Conservation (phyloP, 2,329 filamentous ascomycete species). For the Colletotrichum liriopes region DNA sequence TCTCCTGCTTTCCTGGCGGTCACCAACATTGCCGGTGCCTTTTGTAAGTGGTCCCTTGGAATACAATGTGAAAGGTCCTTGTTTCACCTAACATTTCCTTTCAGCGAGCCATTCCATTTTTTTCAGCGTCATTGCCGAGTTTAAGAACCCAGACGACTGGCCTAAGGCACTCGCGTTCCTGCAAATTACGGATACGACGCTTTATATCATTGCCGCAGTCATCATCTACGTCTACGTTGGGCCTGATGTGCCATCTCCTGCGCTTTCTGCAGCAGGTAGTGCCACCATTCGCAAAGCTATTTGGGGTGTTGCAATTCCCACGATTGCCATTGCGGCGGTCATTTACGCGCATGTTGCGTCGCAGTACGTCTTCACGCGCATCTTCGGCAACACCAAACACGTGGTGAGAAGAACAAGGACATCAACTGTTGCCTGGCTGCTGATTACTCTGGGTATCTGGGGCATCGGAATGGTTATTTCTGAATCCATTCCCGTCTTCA, state of each 20-base stretch:
- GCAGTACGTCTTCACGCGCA: conserved; percentile 76
- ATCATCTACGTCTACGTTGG: conserved; percentile 80
- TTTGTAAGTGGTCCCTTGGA: conserved; percentile 55
- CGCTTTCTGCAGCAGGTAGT: conserved; percentile 72
- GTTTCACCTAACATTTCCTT: background rate
- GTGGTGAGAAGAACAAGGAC: conserved; percentile 64
- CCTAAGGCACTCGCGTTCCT: conserved; percentile 64
- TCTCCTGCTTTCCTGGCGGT: conserved; percentile 69
- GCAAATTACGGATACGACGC: conserved; percentile 71
- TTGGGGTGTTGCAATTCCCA: conserved; percentile 78
- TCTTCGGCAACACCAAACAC: conserved; percentile 73
- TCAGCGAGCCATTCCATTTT: conserved; percentile 74
- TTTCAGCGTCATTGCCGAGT: conserved; percentile 76
- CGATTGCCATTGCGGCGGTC: conserved; percentile 79
- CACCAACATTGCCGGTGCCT: conserved; percentile 78
- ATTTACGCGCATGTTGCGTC: conserved; percentile 78
- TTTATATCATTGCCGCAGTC: conserved; percentile 76
- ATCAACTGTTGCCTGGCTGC: conserved; percentile 71
- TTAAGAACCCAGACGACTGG: conserved; percentile 73
- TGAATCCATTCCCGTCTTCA: conserved; percentile 79
- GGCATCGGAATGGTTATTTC: conserved; percentile 77
- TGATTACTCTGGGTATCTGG: conserved; percentile 70
- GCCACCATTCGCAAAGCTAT: conserved; percentile 73
- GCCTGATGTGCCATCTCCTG: conserved; percentile 73
- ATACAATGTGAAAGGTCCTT: too few relatives aligned